A percentile compares a stretch with the other conserved stretches of the same genome.
Evolutionary conservation across 139 green algal species (phyloP).

Genomic region (Picochlorum costavermella): DNA sequence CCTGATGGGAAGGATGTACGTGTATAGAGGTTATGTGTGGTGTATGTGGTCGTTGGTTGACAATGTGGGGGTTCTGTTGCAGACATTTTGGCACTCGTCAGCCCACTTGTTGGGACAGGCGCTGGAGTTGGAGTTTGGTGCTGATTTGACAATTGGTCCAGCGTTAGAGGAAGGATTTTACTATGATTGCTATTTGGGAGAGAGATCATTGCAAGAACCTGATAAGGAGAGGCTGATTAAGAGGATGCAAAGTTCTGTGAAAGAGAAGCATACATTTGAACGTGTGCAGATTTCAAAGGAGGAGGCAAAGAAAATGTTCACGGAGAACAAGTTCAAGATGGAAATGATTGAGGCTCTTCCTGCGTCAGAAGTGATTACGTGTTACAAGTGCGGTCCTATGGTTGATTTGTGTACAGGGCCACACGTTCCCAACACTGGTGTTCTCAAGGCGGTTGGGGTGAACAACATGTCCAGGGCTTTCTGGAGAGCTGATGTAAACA

Average conservation of each 20-base stretch:
- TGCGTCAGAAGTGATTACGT: slow-evolving; percentile 74
- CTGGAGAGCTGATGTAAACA: slow-evolving; percentile 79
- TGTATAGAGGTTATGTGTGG: neutral
- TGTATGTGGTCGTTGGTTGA: neutral
- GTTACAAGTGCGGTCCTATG: slow-evolving; percentile 81
- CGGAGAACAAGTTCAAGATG: slow-evolving; percentile 98
- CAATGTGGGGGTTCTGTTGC: slow-evolving; percentile 13
- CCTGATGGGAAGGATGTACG: slow-evolving; percentile 75
- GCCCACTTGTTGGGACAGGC: slow-evolving; percentile 90
- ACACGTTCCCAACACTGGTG: slow-evolving; percentile 85
- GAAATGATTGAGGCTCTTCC: slow-evolving; percentile 90
- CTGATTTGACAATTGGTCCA: slow-evolving; percentile 93
- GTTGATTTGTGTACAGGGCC: slow-evolving; percentile 93
- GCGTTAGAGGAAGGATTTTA: slow-evolving; percentile 95
- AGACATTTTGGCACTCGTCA: slow-evolving; percentile 95
- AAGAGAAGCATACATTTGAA: slow-evolving; percentile 88
- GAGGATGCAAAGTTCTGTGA: slow-evolving; percentile 64
- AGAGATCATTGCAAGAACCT: slow-evolving; percentile 56
- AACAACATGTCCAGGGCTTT: slow-evolving; percentile 68
- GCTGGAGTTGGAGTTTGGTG: slow-evolving; percentile 89
- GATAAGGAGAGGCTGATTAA: slow-evolving; percentile 70
- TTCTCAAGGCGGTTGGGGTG: slow-evolving; percentile 73
- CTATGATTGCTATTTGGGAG: slow-evolving; percentile 94
- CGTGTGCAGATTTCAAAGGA: slow-evolving; percentile 81
- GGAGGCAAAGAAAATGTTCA: slow-evolving; percentile 93